Conservation (phyloP, 164 flowering plant species). For the Vitis labrusca region DNA sequence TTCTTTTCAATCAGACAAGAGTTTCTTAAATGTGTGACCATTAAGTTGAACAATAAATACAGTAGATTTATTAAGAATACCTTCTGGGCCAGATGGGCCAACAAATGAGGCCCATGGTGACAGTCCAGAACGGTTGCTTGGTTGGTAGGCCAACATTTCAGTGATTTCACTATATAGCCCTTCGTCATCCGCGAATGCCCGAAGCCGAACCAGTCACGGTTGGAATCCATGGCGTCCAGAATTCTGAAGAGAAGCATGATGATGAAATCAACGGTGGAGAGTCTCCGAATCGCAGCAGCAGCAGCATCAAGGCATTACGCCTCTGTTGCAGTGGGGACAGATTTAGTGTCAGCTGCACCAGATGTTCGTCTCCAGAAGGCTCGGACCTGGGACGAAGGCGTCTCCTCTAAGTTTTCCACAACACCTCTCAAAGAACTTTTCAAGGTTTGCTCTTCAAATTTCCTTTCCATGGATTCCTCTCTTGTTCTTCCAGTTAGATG, state of each 20-base stretch:
- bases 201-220: no score
- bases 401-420: conserved; percentile 85
- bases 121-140: no score
- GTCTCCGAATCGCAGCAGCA: conserved; percentile 13
- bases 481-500: neutral
- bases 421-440: conserved; percentile 81
- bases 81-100: no score
- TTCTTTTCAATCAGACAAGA: no score
- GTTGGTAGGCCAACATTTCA: no score
- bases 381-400: conserved; percentile 95
- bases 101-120: no score
- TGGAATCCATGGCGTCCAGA: conserved; percentile 38
- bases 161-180: no score
- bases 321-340: conserved; percentile 68
- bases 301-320: conserved; percentile 48
- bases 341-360: conserved; percentile 74
- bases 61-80: no score
- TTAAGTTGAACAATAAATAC: no score
- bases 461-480: neutral
- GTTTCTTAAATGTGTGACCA: no score
- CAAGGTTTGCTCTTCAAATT: conserved; percentile 40
- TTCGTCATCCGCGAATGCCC: no score
- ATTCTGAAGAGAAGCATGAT: conserved; percentile 36
- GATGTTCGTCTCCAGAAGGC: conserved; percentile 86
- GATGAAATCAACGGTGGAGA: conserved; percentile 23